Conservation (phyloP, 139 green algal species). For the Chlorella sp. region DNA sequence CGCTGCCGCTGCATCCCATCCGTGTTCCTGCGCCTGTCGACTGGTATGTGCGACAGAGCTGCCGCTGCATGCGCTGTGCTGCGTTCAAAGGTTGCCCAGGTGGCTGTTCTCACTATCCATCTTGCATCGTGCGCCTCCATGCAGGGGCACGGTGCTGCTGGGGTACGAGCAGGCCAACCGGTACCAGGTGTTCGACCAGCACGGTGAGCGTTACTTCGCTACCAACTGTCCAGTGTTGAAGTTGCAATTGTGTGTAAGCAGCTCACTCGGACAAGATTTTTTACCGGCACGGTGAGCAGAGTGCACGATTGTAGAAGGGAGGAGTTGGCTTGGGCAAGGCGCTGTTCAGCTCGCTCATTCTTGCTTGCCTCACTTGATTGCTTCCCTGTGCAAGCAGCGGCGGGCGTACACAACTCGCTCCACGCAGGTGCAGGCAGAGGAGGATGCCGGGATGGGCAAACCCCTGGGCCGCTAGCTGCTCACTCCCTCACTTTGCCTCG, state of each 20-base stretch:
- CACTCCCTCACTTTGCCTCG: neutral
- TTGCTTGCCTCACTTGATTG: neutral
- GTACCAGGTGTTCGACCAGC: conserved; percentile 80
- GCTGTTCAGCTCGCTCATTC: neutral
- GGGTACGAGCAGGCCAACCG: conserved; percentile 83
- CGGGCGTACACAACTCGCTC: no score
- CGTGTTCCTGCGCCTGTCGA: no score
- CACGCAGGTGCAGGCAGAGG: neutral
- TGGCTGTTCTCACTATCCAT: neutral
- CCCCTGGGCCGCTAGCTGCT: neutral
- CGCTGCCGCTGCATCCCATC: neutral
- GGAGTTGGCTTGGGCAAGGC: neutral
- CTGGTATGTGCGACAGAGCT: neutral
- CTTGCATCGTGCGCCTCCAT: neutral
- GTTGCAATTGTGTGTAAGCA: neutral
- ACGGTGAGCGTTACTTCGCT: neutral
- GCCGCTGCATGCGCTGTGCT: neutral
- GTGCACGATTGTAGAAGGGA: neutral
- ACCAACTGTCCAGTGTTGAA: no score
- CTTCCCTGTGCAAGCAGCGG: no score
- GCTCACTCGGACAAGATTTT: no score
- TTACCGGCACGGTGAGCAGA: neutral
- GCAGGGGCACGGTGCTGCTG: conserved; percentile 86
- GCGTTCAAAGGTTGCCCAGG: no score
- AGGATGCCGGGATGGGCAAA: neutral